Conservation (phyloP, 192 early-diverging fungal genomes). For the Fimicolochytrium jonesii region DNA sequence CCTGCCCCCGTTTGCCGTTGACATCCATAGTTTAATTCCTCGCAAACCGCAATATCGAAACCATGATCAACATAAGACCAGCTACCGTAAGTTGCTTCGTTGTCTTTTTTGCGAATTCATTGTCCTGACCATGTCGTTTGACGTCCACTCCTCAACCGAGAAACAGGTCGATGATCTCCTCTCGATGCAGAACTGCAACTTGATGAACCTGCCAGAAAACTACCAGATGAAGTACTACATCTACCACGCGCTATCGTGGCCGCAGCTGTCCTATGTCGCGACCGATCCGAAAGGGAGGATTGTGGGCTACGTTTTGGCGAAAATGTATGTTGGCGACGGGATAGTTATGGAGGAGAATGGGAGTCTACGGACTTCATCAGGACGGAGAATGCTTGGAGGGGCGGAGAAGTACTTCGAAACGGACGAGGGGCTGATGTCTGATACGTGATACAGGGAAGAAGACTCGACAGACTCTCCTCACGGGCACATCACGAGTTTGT, state of each 20-base stretch:
- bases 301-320: slow-evolving; percentile 96
- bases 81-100: slow-evolving; percentile 50
- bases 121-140: neutral
- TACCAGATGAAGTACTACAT: slow-evolving; percentile 99
- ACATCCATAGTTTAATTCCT: too few species aligned
- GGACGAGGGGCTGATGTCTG: too few species aligned
- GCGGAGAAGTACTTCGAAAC: too few species aligned
- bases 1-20: too few species aligned
- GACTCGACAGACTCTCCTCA: slow-evolving; percentile 61
- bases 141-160: neutral
- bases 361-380: too few species aligned
- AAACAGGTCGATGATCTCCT: slow-evolving; percentile 86
- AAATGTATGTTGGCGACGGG: slow-evolving; percentile 91
- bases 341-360: too few species aligned
- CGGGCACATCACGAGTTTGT: slow-evolving; percentile 96
- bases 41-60: too few species aligned
- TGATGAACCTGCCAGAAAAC: slow-evolving; percentile 97
- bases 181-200: slow-evolving; percentile 95
- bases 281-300: slow-evolving; percentile 87
- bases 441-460: slow-evolving; percentile 77
- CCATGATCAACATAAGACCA: slow-evolving; percentile 66
- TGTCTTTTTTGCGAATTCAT: neutral
- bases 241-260: slow-evolving; percentile 48
- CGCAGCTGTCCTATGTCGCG: slow-evolving; percentile 90
- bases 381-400: too few species aligned